Evolutionary conservation across 2,329 filamentous ascomycete genomes (phyloP).

Genomic region (Colletotrichum sp.): DNA sequence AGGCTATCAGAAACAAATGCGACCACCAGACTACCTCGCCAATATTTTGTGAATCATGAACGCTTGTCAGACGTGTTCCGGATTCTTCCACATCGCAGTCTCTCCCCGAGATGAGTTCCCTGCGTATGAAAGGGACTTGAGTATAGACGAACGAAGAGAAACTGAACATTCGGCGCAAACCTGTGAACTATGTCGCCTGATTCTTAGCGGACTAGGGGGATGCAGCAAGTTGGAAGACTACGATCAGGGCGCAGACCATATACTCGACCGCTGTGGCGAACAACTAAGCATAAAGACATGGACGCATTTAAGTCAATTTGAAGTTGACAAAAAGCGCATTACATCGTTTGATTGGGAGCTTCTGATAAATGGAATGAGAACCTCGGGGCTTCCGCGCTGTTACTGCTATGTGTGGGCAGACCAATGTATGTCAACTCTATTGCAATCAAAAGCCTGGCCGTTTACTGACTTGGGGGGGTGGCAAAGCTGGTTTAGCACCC

Average conservation of each 20-base stretch:
- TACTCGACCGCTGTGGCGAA: too few species aligned
- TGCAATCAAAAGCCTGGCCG: accelerated
- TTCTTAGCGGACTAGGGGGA: not conserved
- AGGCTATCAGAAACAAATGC: too few species aligned
- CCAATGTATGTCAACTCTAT: not conserved
- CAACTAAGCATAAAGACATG: not conserved
- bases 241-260: accelerated
- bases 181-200: not conserved
- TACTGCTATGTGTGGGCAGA: not conserved
- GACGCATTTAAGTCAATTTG: accelerated
- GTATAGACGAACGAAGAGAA: not conserved
- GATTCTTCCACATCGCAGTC: not conserved
- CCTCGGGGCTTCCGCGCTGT: too few species aligned
- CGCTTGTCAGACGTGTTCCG: not conserved
- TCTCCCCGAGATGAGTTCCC: too few species aligned
- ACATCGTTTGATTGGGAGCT: too few species aligned
- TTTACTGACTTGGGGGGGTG: too few species aligned
- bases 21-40: not conserved
- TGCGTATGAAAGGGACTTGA: too few species aligned
- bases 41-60: not conserved
- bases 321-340: too few species aligned
- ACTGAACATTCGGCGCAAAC: too few species aligned
- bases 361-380: too few species aligned
- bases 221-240: too few species aligned
- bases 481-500: too few species aligned